Conservation (phyloP, 2,329 filamentous ascomycete genomes). For the Pseudocercospora musae region DNA sequence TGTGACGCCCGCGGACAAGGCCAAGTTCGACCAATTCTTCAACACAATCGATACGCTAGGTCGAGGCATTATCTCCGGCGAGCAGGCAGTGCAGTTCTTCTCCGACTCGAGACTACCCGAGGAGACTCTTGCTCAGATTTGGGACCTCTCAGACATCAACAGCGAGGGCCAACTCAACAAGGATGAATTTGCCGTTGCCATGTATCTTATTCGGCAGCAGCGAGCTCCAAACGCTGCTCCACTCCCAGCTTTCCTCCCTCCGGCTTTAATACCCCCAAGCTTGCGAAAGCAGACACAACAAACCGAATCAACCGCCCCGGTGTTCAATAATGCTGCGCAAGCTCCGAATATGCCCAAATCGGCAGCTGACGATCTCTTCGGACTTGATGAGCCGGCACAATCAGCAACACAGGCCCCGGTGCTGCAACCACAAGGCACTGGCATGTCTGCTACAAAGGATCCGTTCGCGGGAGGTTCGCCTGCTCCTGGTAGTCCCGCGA, state of each 20-base stretch:
- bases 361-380: slow-evolving; percentile 90
- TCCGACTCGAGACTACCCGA: slow-evolving; percentile 87
- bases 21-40: slow-evolving; percentile 83
- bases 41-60: slow-evolving; percentile 75
- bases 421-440: slow-evolving; percentile 67
- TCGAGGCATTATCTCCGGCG: slow-evolving; percentile 82
- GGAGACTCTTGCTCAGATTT: slow-evolving; percentile 87
- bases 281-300: slow-evolving; percentile 65
- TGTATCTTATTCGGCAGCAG: slow-evolving; percentile 94
- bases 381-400: slow-evolving; percentile 70
- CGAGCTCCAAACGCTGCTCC: slow-evolving; percentile 66
- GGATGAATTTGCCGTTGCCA: slow-evolving; percentile 94
- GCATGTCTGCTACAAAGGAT: slow-evolving; percentile 63
- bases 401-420: slow-evolving; percentile 41
- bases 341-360: slow-evolving; percentile 61
- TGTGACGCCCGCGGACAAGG: slow-evolving; percentile 78
- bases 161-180: slow-evolving; percentile 79
- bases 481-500: slow-evolving; percentile 51
- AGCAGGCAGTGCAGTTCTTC: slow-evolving; percentile 92
- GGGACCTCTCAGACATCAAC: slow-evolving; percentile 93
- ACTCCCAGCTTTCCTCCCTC: slow-evolving; percentile 73
- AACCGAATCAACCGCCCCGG: slow-evolving; percentile 49
- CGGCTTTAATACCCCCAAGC: slow-evolving; percentile 79
- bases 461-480: slow-evolving; percentile 57
- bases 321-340: slow-evolving; percentile 50